Evolutionary conservation across 257 asterid genomes (phyloP), one percentile per base, ranked within the genome.

Genomic region (Rauvolfia tetraphylla): DNA sequence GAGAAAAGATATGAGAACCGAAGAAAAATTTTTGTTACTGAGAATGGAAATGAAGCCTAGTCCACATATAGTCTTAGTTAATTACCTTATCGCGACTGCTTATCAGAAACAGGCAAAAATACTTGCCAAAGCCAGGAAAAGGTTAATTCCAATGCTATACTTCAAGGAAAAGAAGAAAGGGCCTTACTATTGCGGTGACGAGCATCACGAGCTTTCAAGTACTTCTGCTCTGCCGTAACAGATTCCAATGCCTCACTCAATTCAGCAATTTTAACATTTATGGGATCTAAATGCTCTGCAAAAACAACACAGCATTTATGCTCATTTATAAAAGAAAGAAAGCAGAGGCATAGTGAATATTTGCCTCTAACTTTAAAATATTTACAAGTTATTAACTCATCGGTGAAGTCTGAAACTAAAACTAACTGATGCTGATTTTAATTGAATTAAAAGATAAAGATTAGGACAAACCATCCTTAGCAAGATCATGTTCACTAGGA

Each of bases 151-250:
- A 22, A 2, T 38, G 39, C 34, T 46, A n/a, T 10, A 69, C 20
- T 22, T 29, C 72, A 70, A 25, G 76, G 34, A 53, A 68, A 65
- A 53, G 71, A 48, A 44, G 20, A 65, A 67, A 63, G 42, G 79
- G 46, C 18, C 97, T 87, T 88, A 92, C 98, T 90, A 78, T 49
- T 88, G 75, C 97, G 98, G 83, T 90, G 96, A 34, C 96, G 93
- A 80, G 73, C 3, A 75, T 87, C 96, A 39, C 95, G 96, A 39
- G 95, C 89, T 87, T 81, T 94, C 70, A 94, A 81, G 82, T 89
- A 94, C 67, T 77, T 86, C 91, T 94, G 97, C 81, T 94, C 97
- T 27, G 88, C 76, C 51, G 95, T 92, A 66, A 94, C 91, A 39
- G 93, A 83, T 67, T 85, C 90, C 85, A 94, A 77, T 49, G 96